phyloP scores from a whole-genome alignment of 208 protist species.

The Leishmania braziliensis region DNA sequence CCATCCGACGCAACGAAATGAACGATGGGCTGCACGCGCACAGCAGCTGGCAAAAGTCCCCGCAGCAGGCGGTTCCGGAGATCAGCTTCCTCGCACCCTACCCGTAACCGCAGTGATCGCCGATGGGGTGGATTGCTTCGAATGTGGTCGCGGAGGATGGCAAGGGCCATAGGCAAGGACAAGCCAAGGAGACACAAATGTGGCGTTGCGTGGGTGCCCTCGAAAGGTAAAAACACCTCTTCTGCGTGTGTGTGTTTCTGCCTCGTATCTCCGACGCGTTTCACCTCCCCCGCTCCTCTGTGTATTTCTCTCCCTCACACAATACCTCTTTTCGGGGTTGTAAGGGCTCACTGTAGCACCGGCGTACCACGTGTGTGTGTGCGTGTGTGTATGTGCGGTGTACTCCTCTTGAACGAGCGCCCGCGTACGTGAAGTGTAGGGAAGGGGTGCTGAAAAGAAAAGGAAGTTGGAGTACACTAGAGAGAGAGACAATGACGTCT shows the following conservation, averaged over 20 bases:
- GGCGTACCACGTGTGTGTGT: not conserved
- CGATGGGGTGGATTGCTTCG: not conserved
- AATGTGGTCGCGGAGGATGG: not conserved
- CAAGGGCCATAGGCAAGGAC: not conserved
- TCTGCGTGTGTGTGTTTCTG: not conserved
- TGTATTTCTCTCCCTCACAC: not conserved
- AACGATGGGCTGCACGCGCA: constrained; percentile 85
- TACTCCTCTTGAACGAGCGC: not conserved
- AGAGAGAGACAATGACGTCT: not conserved
- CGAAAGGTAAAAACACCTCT: not conserved
- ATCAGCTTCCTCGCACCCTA: constrained; percentile 79
- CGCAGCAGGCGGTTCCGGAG: constrained; percentile 89
- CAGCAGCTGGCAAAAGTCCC: constrained; percentile 90
- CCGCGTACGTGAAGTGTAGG: not conserved
- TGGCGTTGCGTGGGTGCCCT: not conserved
- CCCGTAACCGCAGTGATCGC: constrained; percentile 36
- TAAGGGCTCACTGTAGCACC: not conserved
- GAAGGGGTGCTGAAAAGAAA: not conserved
- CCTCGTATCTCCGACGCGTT: not conserved
- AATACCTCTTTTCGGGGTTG: not conserved
- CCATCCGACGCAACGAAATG: constrained; percentile 88
- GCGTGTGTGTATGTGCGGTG: not conserved
- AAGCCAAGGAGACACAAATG: not conserved
- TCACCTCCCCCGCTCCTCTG: not conserved
- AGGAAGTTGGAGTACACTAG: not conserved